Percentiles rank a stretch among this genome's conserved stretches.
These are phyloP conservation scores for Picea abies DNA, from an alignment of 83 land plant genomes.

Conservation along the genomic window DNA sequence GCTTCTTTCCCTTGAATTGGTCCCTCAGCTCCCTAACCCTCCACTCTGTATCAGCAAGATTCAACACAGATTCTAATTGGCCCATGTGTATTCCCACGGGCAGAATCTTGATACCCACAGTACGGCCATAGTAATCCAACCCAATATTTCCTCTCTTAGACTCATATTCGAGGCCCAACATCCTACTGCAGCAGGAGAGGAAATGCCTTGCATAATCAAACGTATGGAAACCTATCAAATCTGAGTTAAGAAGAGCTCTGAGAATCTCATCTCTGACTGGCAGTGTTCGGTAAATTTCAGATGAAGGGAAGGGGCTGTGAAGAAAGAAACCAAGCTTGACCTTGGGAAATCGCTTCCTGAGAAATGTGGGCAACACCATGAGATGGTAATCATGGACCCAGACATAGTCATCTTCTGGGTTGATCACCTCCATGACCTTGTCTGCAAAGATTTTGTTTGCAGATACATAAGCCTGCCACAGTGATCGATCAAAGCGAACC, in stretches of 20 bases:
- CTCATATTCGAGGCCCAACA: slow-evolving; percentile 69
- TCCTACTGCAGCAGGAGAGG: slow-evolving; percentile 74
- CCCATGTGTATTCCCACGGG: slow-evolving; percentile 73
- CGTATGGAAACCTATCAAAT: slow-evolving; percentile 73
- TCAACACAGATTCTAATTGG: slow-evolving; percentile 52
- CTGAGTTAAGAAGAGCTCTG: slow-evolving; percentile 57
- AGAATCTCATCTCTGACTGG: slow-evolving; percentile 79
- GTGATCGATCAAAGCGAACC: slow-evolving; percentile 59
- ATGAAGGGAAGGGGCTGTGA: slow-evolving; percentile 77
- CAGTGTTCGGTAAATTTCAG: slow-evolving; percentile 70
- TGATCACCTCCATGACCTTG: slow-evolving; percentile 58
- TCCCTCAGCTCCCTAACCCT: slow-evolving; percentile 53
- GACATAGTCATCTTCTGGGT: slow-evolving; percentile 69
- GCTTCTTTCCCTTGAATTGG: slow-evolving; percentile 51
- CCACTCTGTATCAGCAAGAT: slow-evolving; percentile 31
- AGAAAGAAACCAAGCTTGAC: slow-evolving; percentile 74
- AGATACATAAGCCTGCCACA: slow-evolving; percentile 62
- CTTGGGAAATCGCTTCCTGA: slow-evolving; percentile 53
- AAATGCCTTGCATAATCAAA: slow-evolving; percentile 83
- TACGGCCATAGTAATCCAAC: slow-evolving; percentile 69
- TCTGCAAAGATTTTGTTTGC: slow-evolving; percentile 76
- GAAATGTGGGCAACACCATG: slow-evolving; percentile 67
- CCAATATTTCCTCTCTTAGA: slow-evolving; percentile 73
- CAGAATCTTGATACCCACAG: slow-evolving; percentile 68
- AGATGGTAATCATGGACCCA: slow-evolving; percentile 83